Percentiles rank a stretch among this genome's conserved stretches.
Conservation (phyloP, 2,329 filamentous ascomycete genomes). For the Hypoxylon rubiginosum region DNA sequence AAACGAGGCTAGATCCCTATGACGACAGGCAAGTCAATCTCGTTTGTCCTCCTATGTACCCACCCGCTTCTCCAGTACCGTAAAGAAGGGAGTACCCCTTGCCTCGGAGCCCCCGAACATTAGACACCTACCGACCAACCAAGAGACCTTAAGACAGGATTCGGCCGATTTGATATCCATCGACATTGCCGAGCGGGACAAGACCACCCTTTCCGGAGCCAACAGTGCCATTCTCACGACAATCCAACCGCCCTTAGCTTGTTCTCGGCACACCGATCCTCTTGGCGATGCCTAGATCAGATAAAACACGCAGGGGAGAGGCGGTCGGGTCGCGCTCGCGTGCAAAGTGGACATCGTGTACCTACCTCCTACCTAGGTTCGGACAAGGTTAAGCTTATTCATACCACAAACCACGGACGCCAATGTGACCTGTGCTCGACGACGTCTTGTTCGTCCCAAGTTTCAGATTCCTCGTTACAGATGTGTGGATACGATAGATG, state of each 20-base stretch:
- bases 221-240: constrained; percentile 64
- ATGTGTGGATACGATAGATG: background rate
- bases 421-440: constrained; percentile 24
- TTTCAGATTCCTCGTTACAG: constrained; percentile 24
- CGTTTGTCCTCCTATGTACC: background rate
- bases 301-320: constrained; percentile 28
- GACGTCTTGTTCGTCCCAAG: constrained; percentile 28
- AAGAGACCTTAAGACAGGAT: constrained; percentile 61
- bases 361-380: no score
- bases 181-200: constrained; percentile 64
- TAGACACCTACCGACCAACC: constrained; percentile 54
- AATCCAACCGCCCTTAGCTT: constrained; percentile 66
- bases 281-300: background rate
- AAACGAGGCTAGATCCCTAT: constrained; percentile 57
- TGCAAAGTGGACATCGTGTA: background rate
- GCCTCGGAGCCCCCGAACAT: background rate
- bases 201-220: constrained; percentile 61
- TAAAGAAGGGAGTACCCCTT: background rate
- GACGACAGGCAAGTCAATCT: background rate
- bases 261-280: no score
- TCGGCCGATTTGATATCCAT: constrained; percentile 65
- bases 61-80: no score
- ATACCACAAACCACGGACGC: background rate
- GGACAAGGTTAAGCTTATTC: background rate
- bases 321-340: background rate